phyloP scores from a whole-genome alignment of 768 basidiomycete genomes.

The Asterophora parasitica region DNA sequence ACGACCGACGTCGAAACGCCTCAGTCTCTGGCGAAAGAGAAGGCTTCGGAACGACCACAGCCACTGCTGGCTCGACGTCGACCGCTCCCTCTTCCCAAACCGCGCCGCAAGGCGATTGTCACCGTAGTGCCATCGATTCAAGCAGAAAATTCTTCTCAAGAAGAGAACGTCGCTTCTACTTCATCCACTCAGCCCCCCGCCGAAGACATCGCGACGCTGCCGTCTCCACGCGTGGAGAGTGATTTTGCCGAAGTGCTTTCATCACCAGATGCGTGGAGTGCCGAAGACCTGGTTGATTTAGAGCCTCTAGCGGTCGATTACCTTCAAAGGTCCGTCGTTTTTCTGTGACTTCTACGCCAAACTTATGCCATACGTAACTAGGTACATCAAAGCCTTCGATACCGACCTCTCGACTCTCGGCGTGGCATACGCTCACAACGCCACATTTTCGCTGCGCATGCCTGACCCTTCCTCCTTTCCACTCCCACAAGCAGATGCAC shows the following conservation, averaged over 20 bases:
- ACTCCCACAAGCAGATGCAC: slow-evolving; percentile 1
- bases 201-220: too few species aligned
- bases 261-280: slow-evolving; percentile 1
- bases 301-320: slow-evolving; percentile 14
- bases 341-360: neutral
- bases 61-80: neutral
- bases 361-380: slow-evolving; percentile 2
- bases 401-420: slow-evolving; percentile 19
- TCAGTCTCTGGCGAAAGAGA: neutral
- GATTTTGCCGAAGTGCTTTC: neutral
- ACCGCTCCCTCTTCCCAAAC: slow-evolving; percentile 3
- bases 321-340: slow-evolving; percentile 8
- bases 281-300: slow-evolving; percentile 4
- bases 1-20: too few species aligned
- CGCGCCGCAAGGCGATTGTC: neutral
- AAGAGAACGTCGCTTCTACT: too few species aligned
- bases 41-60: neutral
- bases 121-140: neutral
- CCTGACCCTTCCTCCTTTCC: slow-evolving; percentile 4
- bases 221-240: too few species aligned
- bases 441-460: slow-evolving; percentile 22
- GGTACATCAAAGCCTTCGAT: slow-evolving; percentile 25
- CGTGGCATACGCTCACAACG: slow-evolving; percentile 24
- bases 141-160: neutral
- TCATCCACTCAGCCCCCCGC: too few species aligned